Evolutionary conservation across 805 yeast species (phyloP).

Genomic region (Wickerhamiella lipophila): DNA sequence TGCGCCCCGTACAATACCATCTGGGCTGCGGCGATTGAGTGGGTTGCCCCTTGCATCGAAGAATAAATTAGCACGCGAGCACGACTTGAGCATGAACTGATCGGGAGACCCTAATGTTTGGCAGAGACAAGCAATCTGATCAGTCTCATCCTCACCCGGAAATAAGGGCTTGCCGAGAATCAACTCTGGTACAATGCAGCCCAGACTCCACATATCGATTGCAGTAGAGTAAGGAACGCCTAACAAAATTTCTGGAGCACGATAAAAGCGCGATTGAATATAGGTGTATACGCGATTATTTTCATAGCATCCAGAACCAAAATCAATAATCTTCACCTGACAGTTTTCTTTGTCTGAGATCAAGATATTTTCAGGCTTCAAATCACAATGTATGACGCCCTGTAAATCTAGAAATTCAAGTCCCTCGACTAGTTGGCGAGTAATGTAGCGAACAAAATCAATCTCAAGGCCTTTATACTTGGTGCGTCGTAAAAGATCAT

Average conservation of each 20-base stretch:
- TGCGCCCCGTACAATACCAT: constrained; percentile 15
- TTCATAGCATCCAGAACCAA: constrained; percentile 44
- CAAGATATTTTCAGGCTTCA: constrained; percentile 78
- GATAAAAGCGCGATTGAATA: constrained; percentile 87
- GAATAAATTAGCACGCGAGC: constrained; percentile 29
- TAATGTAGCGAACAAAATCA: constrained; percentile 31
- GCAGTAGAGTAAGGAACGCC: constrained; percentile 82
- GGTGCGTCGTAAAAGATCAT: constrained; percentile 37
- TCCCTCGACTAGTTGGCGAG: constrained; percentile 46
- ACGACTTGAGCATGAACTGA: constrained; percentile 27
- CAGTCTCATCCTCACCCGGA: constrained; percentile 81
- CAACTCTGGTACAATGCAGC: constrained; percentile 94
- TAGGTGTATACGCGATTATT: constrained; percentile 85
- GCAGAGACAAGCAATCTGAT: constrained; percentile 82
- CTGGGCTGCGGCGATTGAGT: constrained; percentile 14
- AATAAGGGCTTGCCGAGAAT: constrained; percentile 85
- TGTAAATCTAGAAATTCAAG: constrained; percentile 44
- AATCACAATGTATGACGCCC: constrained; percentile 65
- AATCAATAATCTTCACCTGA: constrained; percentile 60
- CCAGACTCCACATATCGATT: constrained; percentile 96
- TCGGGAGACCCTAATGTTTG: constrained; percentile 85
- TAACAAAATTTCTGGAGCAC: constrained; percentile 91
- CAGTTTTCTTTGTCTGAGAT: constrained; percentile 34
- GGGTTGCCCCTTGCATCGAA: constrained; percentile 30
- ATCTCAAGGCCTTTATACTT: constrained; percentile 28